A percentile compares a stretch with the other conserved stretches of the same genome.
Evolutionary conservation across 345 rosid genomes (phyloP).

Genomic region (Hibiscus syriacus): DNA sequence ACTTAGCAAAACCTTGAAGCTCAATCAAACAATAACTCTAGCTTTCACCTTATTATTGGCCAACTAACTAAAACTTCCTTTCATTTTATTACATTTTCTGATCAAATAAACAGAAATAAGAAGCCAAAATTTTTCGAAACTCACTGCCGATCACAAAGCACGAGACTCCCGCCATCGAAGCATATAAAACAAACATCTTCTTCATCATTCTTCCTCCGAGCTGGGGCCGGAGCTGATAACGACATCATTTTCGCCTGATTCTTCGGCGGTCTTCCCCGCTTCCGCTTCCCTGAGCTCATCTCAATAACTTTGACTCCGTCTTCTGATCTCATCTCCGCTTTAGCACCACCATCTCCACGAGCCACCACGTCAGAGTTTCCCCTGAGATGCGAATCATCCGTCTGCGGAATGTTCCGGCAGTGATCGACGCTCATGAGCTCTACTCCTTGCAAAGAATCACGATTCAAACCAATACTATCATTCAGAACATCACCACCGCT

Average conservation of each 20-base stretch:
- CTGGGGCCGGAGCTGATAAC: not conserved
- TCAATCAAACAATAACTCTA: too few relatives aligned
- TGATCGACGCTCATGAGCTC: slow-evolving; percentile 51
- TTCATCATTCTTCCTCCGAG: slow-evolving; percentile 44
- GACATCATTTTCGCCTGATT: slow-evolving; percentile 16
- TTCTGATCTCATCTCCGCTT: too few relatives aligned
- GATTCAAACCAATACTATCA: not conserved
- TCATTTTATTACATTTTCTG: too few relatives aligned
- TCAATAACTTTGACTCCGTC: slow-evolving; percentile 15
- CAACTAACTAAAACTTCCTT: too few relatives aligned
- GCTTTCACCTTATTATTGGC: too few relatives aligned
- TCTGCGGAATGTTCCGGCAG: slow-evolving; percentile 31
- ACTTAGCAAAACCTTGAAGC: too few relatives aligned
- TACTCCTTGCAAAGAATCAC: too few relatives aligned
- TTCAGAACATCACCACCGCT: too few relatives aligned
- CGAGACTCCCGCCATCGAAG: too few relatives aligned
- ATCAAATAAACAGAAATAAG: too few relatives aligned
- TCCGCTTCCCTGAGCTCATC: slow-evolving; percentile 36
- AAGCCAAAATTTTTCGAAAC: slow-evolving; percentile 8
- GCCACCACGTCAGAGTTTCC: slow-evolving; percentile 12
- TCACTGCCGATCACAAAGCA: slow-evolving; percentile 85
- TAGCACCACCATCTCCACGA: too few relatives aligned
- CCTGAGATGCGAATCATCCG: slow-evolving; percentile 36
- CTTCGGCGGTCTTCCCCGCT: slow-evolving; percentile 74
- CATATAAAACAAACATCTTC: slow-evolving; percentile 98